These are phyloP conservation scores for Balansia obtecta DNA, from an alignment of 2,329 filamentous ascomycete genomes.

Conservation along the genomic window DNA sequence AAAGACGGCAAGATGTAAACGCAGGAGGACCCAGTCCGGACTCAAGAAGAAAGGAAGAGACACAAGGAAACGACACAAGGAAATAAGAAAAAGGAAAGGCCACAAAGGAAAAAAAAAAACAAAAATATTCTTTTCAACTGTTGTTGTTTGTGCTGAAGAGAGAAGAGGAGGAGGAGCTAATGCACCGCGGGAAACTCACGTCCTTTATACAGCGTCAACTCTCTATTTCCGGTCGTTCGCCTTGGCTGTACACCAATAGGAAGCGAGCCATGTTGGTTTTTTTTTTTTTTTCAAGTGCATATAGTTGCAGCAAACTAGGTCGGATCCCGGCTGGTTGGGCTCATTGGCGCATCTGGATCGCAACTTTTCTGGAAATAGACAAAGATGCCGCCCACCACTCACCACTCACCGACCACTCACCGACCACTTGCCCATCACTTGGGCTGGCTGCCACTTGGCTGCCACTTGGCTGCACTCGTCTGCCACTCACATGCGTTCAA, in stretches of 20 bases:
- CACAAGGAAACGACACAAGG: conserved; percentile 8
- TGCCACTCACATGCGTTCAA: neutral
- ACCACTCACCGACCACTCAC: neutral
- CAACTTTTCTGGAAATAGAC: neutral
- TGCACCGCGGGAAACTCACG: neutral
- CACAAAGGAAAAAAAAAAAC: conserved; percentile 5
- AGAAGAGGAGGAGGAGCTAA: neutral
- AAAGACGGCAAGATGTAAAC: conserved; percentile 13
- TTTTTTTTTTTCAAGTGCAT: neutral
- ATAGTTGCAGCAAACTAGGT: neutral
- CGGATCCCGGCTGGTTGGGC: neutral
- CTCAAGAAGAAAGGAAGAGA: conserved; percentile 12
- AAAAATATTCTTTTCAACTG: conserved; percentile 7
- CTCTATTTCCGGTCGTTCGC: neutral
- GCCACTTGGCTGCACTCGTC: too few relatives aligned
- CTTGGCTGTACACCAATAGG: neutral
- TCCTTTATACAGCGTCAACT: conserved; percentile 1
- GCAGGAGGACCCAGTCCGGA: conserved; percentile 13
- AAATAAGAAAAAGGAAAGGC: conserved; percentile 6
- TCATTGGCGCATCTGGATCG: neutral
- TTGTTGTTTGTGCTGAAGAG: neutral
- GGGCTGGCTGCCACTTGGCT: too few relatives aligned
- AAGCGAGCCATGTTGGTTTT: neutral
- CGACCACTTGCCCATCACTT: too few relatives aligned
- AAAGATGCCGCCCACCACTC: neutral